Conservation (phyloP, 2,329 filamentous ascomycete species). For the Penicillium hesseltinei region DNA sequence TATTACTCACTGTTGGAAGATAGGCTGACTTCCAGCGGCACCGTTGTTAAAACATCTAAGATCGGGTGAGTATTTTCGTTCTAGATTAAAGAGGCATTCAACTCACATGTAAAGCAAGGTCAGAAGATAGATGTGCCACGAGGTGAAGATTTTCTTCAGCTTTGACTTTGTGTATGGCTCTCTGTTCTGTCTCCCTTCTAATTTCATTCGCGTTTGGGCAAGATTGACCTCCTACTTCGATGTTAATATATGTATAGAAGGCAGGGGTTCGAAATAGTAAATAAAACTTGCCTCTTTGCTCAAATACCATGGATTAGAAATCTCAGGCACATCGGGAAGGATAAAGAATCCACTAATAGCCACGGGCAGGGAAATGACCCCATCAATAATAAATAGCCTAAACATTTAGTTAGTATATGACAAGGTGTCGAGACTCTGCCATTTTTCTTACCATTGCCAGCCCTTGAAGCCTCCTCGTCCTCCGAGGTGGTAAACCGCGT, state of each 20-base stretch:
- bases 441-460: constrained; percentile 50
- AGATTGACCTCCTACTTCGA: constrained; percentile 43
- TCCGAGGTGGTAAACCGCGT: constrained; percentile 51
- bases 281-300: constrained; percentile 32
- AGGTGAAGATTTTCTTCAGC: constrained; percentile 59
- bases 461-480: constrained; percentile 50
- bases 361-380: constrained; percentile 54
- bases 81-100: no score
- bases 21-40: constrained; percentile 51
- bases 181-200: constrained; percentile 48
- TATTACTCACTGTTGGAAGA: constrained; percentile 50
- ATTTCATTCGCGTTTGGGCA: constrained; percentile 50
- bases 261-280: background rate
- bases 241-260: background rate
- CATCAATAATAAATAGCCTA: constrained; percentile 55
- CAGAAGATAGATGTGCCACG: constrained; percentile 64
- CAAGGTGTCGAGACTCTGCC: background rate
- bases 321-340: constrained; percentile 53
- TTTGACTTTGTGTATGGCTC: constrained; percentile 52
- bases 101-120: constrained; percentile 56
- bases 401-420: background rate
- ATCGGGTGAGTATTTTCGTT: background rate
- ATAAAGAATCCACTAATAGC: constrained; percentile 51
- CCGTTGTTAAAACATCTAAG: constrained; percentile 61
- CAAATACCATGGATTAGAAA: constrained; percentile 51